Conservation (phyloP, 1,284 basidiomycete species). For the Chondrostereum purpureum region DNA sequence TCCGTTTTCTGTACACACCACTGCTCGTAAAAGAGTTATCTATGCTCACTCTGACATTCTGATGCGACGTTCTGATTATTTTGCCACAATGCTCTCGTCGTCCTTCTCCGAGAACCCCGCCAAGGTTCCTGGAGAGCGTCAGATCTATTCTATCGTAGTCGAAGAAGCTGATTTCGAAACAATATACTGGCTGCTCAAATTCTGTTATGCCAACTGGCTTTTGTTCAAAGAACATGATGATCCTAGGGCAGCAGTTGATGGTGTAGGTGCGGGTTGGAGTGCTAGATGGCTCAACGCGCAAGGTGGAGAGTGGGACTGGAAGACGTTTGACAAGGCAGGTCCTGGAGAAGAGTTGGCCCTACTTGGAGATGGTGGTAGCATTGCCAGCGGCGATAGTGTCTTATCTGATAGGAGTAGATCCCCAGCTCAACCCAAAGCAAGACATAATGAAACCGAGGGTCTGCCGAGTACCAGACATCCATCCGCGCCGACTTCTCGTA, state of each 20-base stretch:
- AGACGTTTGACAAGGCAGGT: slow-evolving; percentile 42
- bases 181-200: slow-evolving; percentile 79
- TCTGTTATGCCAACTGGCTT: slow-evolving; percentile 74
- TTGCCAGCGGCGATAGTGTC: slow-evolving; percentile 44
- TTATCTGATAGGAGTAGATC: slow-evolving; percentile 23
- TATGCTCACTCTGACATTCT: slow-evolving; percentile 81
- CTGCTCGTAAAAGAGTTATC: slow-evolving; percentile 62
- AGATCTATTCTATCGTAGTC: slow-evolving; percentile 61
- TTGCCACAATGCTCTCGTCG: slow-evolving; percentile 71
- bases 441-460: slow-evolving; percentile 6
- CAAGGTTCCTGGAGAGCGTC: slow-evolving; percentile 41
- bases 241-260: slow-evolving; percentile 54
- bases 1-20: slow-evolving; percentile 34
- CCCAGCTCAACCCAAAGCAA: slow-evolving; percentile 23
- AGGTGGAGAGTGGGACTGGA: slow-evolving; percentile 65
- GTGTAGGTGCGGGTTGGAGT: slow-evolving; percentile 58
- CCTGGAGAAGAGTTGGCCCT: slow-evolving; percentile 26
- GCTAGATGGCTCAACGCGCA: slow-evolving; percentile 41
- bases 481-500: not conserved
- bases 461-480: not conserved
- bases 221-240: slow-evolving; percentile 61
- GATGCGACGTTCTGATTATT: slow-evolving; percentile 70
- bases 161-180: slow-evolving; percentile 81
- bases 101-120: slow-evolving; percentile 57
- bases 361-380: slow-evolving; percentile 40